Evolutionary conservation across 2,329 filamentous ascomycete genomes (phyloP).

Genomic region (Aspergillus aculeatinus): DNA sequence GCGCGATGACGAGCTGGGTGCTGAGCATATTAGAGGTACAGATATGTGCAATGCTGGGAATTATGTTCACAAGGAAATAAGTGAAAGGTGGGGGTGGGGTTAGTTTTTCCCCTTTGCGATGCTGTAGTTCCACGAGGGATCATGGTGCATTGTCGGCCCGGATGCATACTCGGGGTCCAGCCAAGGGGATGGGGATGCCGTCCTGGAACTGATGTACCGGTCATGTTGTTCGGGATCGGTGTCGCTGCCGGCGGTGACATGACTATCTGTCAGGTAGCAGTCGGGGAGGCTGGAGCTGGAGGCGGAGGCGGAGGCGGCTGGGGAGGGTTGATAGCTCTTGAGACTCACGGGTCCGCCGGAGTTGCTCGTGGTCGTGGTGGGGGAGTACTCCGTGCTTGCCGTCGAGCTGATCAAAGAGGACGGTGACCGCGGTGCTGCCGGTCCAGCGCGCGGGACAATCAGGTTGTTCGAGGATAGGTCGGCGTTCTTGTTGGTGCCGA

Average conservation of each 20-base stretch:
- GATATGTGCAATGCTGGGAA: background rate
- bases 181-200: conserved; percentile 10
- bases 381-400: background rate
- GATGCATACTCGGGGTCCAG: conserved; percentile 12
- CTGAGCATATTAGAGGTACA: background rate
- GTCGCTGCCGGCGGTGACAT: conserved; percentile 15
- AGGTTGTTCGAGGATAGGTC: background rate
- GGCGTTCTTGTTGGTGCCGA: background rate
- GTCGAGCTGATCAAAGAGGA: background rate
- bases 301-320: conserved; percentile 11
- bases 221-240: conserved; percentile 17
- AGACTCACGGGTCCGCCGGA: conserved; percentile 12
- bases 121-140: conserved; percentile 20
- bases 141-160: conserved; percentile 12
- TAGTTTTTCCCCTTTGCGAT: conserved; percentile 4
- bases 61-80: background rate
- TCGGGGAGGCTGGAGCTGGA: conserved; percentile 14
- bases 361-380: background rate
- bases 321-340: background rate
- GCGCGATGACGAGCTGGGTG: too few species aligned
- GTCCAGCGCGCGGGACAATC: conserved; percentile 9
- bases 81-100: background rate
- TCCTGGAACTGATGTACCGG: conserved; percentile 1
- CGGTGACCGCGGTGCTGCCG: conserved; percentile 3
- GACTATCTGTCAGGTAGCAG: conserved; percentile 1